Percentiles rank a stretch among this genome's conserved stretches.
Evolutionary conservation across 306 rosid genomes (phyloP).

Genomic region (Prinsepia uniflora): DNA sequence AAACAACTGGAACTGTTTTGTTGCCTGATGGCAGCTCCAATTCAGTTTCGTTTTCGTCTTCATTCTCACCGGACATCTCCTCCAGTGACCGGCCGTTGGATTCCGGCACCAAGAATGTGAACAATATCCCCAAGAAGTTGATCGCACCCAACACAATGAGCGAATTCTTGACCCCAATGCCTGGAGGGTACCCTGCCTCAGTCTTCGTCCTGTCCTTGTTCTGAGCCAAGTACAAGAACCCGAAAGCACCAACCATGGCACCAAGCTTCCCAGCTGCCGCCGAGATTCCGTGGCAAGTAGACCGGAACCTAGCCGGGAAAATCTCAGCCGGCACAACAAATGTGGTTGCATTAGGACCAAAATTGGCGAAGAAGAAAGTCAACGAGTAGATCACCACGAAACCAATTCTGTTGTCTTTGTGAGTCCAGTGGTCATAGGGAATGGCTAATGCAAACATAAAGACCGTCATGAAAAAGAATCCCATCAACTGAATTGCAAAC

Average conservation of each 20-base stretch:
- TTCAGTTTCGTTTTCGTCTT: constrained; percentile 38
- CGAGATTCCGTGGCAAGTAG: constrained; percentile 78
- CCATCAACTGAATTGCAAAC: constrained; percentile 64
- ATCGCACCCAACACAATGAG: constrained; percentile 42
- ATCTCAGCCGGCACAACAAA: constrained; percentile 80
- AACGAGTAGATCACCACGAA: constrained; percentile 56
- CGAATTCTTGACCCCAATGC: constrained; percentile 60
- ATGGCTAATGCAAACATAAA: constrained; percentile 74
- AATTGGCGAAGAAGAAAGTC: constrained; percentile 71
- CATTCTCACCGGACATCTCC: constrained; percentile 68
- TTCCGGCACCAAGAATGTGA: constrained; percentile 69
- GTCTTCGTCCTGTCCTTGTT: constrained; percentile 43
- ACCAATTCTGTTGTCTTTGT: constrained; percentile 46
- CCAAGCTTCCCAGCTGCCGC: constrained; percentile 69
- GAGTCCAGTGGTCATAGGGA: constrained; percentile 73
- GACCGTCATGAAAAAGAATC: constrained; percentile 79
- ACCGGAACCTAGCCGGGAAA: constrained; percentile 63
- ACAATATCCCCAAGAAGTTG: constrained; percentile 55
- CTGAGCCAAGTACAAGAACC: constrained; percentile 73
- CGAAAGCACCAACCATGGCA: constrained; percentile 73
- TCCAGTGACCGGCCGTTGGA: constrained; percentile 67
- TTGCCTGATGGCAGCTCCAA: constrained; percentile 22
- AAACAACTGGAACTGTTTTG: constrained; percentile 42
- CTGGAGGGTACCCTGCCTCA: constrained; percentile 72
- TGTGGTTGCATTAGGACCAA: constrained; percentile 80